A percentile compares a stretch with the other conserved stretches of the same genome.
phyloP scores from a whole-genome alignment of 2,329 filamentous ascomycete genomes.

The Hypoxylon sp. region DNA sequence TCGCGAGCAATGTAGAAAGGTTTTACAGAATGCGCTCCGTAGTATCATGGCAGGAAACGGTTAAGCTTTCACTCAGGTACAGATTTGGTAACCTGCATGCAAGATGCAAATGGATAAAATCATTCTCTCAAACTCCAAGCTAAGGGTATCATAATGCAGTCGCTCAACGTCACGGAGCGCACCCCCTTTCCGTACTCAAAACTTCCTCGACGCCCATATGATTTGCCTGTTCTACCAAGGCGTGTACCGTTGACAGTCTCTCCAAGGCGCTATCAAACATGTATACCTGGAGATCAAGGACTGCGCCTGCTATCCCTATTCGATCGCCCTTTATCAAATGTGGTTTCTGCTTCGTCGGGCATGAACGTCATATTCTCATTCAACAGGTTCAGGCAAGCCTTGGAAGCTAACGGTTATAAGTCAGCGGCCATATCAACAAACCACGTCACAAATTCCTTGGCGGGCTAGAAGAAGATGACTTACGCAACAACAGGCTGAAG shows the following conservation, averaged over 20 bases:
- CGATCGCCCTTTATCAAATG: slow-evolving; percentile 36
- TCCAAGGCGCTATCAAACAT: not conserved
- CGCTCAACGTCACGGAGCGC: slow-evolving; percentile 27
- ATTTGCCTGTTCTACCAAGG: slow-evolving; percentile 10
- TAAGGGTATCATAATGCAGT: slow-evolving; percentile 48
- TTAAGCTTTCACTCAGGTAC: slow-evolving; percentile 21
- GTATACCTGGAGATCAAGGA: slow-evolving; percentile 10
- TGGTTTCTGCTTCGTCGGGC: slow-evolving; percentile 46
- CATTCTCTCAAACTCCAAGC: slow-evolving; percentile 42
- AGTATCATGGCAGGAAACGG: slow-evolving; percentile 38
- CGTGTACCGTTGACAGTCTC: not conserved
- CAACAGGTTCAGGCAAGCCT: slow-evolving; percentile 49
- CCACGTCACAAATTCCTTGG: slow-evolving; percentile 9
- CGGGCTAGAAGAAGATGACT: slow-evolving; percentile 42
- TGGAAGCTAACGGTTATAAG: slow-evolving; percentile 45
- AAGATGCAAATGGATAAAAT: slow-evolving; percentile 34
- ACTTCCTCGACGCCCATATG: slow-evolving; percentile 3
- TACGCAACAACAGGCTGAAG: slow-evolving; percentile 59
- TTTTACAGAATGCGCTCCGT: slow-evolving; percentile 59
- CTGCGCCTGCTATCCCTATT: slow-evolving; percentile 16
- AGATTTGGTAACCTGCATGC: not conserved
- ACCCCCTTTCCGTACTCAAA: slow-evolving; percentile 9
- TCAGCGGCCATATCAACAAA: slow-evolving; percentile 26
- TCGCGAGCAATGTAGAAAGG: slow-evolving; percentile 60
- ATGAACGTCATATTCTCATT: slow-evolving; percentile 50